phyloP scores from a whole-genome alignment of 2,329 filamentous ascomycete genomes.

The Trichoderma koningiopsis region DNA sequence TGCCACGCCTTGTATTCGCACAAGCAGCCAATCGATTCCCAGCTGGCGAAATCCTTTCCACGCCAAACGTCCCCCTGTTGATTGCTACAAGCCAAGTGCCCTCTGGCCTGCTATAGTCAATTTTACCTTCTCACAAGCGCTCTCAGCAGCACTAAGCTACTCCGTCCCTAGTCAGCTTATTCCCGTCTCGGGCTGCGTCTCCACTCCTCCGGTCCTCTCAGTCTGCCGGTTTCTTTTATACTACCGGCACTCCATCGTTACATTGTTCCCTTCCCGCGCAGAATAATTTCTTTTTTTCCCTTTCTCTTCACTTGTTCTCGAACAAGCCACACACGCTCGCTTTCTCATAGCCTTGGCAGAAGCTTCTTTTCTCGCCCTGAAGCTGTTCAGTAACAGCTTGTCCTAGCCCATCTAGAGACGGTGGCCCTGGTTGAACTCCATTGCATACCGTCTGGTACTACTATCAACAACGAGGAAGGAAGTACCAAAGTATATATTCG shows the following conservation, averaged over 20 bases:
- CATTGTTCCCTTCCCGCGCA: constrained; percentile 18
- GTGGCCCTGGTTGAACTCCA: background rate
- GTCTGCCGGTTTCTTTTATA: constrained; percentile 24
- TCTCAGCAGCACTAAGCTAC: constrained; percentile 23
- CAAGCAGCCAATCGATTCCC: constrained; percentile 21
- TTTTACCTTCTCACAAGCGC: constrained; percentile 20
- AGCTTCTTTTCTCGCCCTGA: background rate
- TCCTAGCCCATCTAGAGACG: background rate
- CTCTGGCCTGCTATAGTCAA: constrained; percentile 20
- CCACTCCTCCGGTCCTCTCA: constrained; percentile 26
- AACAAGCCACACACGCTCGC: background rate
- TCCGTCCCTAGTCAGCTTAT: constrained; percentile 30
- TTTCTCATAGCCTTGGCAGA: background rate
- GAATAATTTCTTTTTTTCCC: constrained; percentile 16
- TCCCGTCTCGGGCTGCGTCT: constrained; percentile 22
- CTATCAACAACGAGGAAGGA: background rate
- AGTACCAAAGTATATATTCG: background rate
- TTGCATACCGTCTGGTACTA: background rate
- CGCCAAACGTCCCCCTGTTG: constrained; percentile 22
- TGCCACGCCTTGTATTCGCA: constrained; percentile 18
- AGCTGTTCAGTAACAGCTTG: background rate
- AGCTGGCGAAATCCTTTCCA: constrained; percentile 24
- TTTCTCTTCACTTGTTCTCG: background rate
- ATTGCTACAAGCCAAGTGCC: constrained; percentile 23
- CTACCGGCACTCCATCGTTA: constrained; percentile 24